These are phyloP conservation scores for Filobasidium floriforme DNA, from an alignment of 768 basidiomycete genomes.

Conservation along the genomic window DNA sequence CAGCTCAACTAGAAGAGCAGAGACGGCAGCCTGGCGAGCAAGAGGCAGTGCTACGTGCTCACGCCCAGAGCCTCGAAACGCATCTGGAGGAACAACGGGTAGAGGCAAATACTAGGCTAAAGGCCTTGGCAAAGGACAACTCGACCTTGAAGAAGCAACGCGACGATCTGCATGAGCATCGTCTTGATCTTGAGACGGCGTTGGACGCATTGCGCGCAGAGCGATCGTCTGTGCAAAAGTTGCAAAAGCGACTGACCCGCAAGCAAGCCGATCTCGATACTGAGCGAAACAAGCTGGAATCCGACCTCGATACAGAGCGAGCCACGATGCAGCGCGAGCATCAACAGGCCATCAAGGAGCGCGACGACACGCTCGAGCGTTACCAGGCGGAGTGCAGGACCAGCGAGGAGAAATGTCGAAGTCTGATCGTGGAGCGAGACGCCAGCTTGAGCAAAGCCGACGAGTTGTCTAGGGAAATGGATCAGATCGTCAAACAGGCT, in stretches of 20 bases:
- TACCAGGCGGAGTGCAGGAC: too few species aligned
- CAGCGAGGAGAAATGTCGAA: background rate
- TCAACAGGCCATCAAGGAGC: background rate
- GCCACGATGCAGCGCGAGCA: background rate
- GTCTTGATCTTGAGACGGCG: background rate
- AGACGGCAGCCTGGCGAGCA: too few species aligned
- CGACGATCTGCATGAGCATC: background rate
- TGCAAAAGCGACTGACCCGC: background rate
- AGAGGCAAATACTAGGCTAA: background rate
- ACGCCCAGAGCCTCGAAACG: background rate
- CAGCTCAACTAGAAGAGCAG: too few species aligned
- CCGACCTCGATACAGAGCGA: background rate
- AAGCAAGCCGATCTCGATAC: background rate
- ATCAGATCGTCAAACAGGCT: background rate
- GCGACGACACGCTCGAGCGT: background rate
- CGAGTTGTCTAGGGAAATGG: background rate
- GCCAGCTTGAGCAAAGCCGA: background rate
- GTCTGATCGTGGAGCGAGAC: background rate
- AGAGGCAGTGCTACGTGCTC: background rate
- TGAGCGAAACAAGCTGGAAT: background rate
- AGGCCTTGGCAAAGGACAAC: too few species aligned
- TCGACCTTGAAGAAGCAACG: background rate
- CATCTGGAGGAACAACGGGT: background rate
- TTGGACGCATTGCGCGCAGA: background rate
- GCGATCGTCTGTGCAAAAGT: background rate